phyloP scores from a whole-genome alignment of 768 basidiomycete genomes.

The Phallus indusiatus region DNA sequence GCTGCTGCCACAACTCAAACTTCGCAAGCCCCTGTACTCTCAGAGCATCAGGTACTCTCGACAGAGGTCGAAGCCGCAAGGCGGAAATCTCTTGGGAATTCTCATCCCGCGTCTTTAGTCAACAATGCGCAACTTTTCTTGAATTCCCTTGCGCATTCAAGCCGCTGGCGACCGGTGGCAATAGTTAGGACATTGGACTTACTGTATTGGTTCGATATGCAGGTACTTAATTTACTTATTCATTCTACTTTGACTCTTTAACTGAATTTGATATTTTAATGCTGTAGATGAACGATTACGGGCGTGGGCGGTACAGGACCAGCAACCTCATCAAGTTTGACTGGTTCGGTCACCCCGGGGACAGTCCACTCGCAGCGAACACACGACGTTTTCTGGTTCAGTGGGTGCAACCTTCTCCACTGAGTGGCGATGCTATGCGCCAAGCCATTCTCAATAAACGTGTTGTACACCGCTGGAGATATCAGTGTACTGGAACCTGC shows the following conservation, averaged over 20 bases:
- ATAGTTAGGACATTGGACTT: not conserved
- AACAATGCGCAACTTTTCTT: too few relatives aligned
- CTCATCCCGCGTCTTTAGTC: too few relatives aligned
- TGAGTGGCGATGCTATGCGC: not conserved
- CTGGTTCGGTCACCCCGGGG: not conserved
- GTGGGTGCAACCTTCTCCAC: not conserved
- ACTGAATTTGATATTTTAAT: too few relatives aligned
- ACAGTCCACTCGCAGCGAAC: not conserved
- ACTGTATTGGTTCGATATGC: not conserved
- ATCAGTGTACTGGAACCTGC: too few relatives aligned
- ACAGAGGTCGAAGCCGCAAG: too few relatives aligned
- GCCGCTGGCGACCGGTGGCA: not conserved
- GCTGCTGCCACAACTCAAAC: too few relatives aligned
- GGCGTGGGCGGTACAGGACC: not conserved
- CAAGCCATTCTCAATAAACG: not conserved
- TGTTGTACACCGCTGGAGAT: not conserved
- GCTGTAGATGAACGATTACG: not conserved
- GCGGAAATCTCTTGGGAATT: too few relatives aligned
- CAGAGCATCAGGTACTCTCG: too few relatives aligned
- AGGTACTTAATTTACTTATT: not conserved
- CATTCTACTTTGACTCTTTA: not conserved
- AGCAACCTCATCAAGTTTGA: not conserved
- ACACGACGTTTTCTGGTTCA: not conserved
- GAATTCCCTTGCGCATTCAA: too few relatives aligned
- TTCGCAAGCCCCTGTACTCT: too few relatives aligned